These are phyloP conservation scores for Zangia roseola DNA, from an alignment of 768 basidiomycete species.

Conservation along the genomic window DNA sequence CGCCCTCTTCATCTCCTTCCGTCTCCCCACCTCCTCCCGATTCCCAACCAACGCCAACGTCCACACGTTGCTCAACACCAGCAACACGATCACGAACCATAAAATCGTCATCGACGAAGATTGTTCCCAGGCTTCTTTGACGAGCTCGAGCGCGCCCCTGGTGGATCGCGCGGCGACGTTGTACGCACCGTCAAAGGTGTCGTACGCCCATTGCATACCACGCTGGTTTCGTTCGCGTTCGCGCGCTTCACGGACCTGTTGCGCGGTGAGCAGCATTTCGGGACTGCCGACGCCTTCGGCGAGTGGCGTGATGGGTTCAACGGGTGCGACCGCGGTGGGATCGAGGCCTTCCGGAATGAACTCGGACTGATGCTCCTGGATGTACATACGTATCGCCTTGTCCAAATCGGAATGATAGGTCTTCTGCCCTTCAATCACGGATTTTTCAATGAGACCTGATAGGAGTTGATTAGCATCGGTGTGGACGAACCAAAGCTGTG, in stretches of 20 bases:
- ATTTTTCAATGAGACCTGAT: conserved; percentile 89
- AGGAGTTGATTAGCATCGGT: not conserved
- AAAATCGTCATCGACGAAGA: conserved; percentile 69
- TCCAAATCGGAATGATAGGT: conserved; percentile 82
- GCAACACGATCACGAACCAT: conserved; percentile 65
- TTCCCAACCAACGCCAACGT: conserved; percentile 49
- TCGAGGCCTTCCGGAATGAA: conserved; percentile 85
- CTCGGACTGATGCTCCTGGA: conserved; percentile 84
- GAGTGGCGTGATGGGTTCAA: conserved; percentile 35
- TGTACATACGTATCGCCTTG: conserved; percentile 82
- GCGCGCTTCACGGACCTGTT: conserved; percentile 45
- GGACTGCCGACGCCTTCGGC: conserved; percentile 11
- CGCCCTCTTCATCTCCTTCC: conserved; percentile 49
- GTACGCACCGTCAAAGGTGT: conserved; percentile 76
- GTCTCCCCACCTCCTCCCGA: conserved; percentile 44
- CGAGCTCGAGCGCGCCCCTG: conserved; percentile 70
- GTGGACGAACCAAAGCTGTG: not conserved
- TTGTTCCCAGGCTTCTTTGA: conserved; percentile 78
- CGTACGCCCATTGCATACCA: conserved; percentile 84
- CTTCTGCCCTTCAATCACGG: conserved; percentile 90
- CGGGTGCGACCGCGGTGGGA: conserved; percentile 48
- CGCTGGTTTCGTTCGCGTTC: conserved; percentile 70
- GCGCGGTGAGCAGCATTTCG: conserved; percentile 4
- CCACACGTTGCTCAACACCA: conserved; percentile 81
- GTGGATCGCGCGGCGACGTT: conserved; percentile 71